These are phyloP conservation scores for Penicillium psychrosexuale DNA, from an alignment of 2,329 filamentous ascomycete genomes.

Conservation along the genomic window DNA sequence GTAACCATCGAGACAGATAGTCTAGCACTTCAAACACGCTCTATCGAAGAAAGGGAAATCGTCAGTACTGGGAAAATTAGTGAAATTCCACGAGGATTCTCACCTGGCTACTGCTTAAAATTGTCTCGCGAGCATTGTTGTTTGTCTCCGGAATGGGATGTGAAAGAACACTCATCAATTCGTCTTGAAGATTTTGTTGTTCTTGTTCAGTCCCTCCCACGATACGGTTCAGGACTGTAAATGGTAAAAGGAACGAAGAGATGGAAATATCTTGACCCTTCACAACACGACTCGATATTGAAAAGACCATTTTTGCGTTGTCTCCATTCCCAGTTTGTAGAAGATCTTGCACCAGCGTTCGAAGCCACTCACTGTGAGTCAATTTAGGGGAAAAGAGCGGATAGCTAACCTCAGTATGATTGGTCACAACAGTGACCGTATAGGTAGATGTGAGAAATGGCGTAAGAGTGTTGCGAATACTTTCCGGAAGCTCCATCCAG, in stretches of 20 bases:
- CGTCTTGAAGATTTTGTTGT: constrained; percentile 63
- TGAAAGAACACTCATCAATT: constrained; percentile 72
- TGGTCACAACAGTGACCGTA: constrained; percentile 61
- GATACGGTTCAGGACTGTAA: constrained; percentile 77
- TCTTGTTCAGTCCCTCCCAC: constrained; percentile 67
- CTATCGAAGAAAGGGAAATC: constrained; percentile 42
- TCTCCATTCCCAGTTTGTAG: constrained; percentile 71
- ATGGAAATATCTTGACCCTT: constrained; percentile 82
- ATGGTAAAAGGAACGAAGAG: constrained; percentile 83
- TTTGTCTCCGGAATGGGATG: constrained; percentile 54
- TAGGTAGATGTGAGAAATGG: constrained; percentile 88
- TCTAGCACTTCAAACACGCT: constrained; percentile 87
- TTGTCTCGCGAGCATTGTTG: constrained; percentile 66
- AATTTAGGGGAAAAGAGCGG: constrained; percentile 71
- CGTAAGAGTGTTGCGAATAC: constrained; percentile 73
- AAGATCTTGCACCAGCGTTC: constrained; percentile 75
- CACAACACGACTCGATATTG: constrained; percentile 76
- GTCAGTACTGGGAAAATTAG: constrained; percentile 8
- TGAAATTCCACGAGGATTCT: constrained; percentile 26
- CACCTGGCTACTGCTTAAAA: constrained; percentile 85
- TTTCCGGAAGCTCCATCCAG: constrained; percentile 75
- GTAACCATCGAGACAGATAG: constrained; percentile 86
- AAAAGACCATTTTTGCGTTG: constrained; percentile 74
- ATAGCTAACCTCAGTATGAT: constrained; percentile 59
- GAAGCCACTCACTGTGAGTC: constrained; percentile 77